Evolutionary conservation across 2,329 filamentous ascomycete species (phyloP), one percentile per base, ranked within the genome.

Genomic region (Fusarium burgessii): DNA sequence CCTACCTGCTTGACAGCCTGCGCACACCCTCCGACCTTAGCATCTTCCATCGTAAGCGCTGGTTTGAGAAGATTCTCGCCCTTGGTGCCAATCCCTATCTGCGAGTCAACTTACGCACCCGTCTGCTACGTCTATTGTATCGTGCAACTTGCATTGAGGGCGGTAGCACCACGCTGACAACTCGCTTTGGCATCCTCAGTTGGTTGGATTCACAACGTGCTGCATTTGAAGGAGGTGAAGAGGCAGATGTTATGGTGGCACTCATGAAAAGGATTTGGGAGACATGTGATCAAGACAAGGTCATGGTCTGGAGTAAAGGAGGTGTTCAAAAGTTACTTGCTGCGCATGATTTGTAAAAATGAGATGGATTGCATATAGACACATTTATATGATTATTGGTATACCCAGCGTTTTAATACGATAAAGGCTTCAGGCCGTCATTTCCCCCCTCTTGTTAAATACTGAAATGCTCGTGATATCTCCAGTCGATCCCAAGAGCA

Each of bases 121-220:
- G 90, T 71, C 81, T 89, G 17, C 77, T 89, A 32, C 80, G 82
- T 77, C 86, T 96, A 25, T 72, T 97, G 18, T 91, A 91, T 75
- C 87, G 91, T 42, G 90, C 91, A 5, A 90, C 89, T 0, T 86
- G 86, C 47, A 88, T 95, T 35, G 87, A 90, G 33, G 90, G 88
- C 3, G 94, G 93, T 2, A 93, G 92, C 79, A 93, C 91, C 7
- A 95, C 92, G n/a, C 84, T 97, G 47, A 86, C 94, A 40, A 97
- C 94, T 2, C 85, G 94, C 61, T 90, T 91, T 45, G 93, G 92
- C 18, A 83, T 92, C 23, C 79, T 95, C 57, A 91, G 88, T 71
- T 97, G 94, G 94, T 84, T 95, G 12, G 86, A 91, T 63, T 87
- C 88, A 64, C 88, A 89, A 74, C 79, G 87, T 38, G 85, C 85